Percentiles rank a stretch among this genome's conserved stretches.
These are phyloP conservation scores for Trichoderma lentiforme DNA, from an alignment of 2,329 filamentous ascomycete species.

Conservation along the genomic window DNA sequence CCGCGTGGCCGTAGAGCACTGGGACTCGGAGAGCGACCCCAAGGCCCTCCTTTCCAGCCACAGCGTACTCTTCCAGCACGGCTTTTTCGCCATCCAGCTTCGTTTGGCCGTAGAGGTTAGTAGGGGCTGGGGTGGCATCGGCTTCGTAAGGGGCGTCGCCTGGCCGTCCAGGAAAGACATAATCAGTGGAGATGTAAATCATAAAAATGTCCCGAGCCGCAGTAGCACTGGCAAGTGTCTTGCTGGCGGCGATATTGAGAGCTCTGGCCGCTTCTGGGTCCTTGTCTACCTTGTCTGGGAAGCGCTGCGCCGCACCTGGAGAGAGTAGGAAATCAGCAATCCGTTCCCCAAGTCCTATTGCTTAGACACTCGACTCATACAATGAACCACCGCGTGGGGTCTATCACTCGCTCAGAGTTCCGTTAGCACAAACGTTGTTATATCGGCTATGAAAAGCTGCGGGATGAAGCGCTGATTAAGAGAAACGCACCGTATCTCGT, in stretches of 20 bases:
- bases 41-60: constrained; percentile 47
- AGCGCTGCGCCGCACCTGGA: constrained; percentile 79
- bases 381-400: constrained; percentile 19
- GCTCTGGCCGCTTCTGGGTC: constrained; percentile 71
- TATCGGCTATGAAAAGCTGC: not conserved
- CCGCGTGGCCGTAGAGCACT: constrained; percentile 76
- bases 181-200: constrained; percentile 80
- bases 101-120: constrained; percentile 70
- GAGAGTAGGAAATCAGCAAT: constrained; percentile 20
- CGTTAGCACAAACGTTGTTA: not conserved
- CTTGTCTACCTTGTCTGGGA: constrained; percentile 78
- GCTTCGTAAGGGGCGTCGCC: constrained; percentile 83
- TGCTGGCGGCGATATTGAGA: constrained; percentile 72
- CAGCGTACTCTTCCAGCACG: constrained; percentile 59
- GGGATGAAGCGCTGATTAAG: not conserved
- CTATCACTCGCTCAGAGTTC: not conserved
- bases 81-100: constrained; percentile 61
- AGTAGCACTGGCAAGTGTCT: constrained; percentile 63
- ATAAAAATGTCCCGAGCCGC: constrained; percentile 59
- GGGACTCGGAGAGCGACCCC: constrained; percentile 76
- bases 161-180: constrained; percentile 68
- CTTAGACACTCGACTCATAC: constrained; percentile 3
- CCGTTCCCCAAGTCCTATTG: not conserved
- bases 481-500: constrained; percentile 51
- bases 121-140: constrained; percentile 60